These are phyloP conservation scores for Phytomonas francai DNA, from an alignment of 208 protist species.

Conservation along the genomic window DNA sequence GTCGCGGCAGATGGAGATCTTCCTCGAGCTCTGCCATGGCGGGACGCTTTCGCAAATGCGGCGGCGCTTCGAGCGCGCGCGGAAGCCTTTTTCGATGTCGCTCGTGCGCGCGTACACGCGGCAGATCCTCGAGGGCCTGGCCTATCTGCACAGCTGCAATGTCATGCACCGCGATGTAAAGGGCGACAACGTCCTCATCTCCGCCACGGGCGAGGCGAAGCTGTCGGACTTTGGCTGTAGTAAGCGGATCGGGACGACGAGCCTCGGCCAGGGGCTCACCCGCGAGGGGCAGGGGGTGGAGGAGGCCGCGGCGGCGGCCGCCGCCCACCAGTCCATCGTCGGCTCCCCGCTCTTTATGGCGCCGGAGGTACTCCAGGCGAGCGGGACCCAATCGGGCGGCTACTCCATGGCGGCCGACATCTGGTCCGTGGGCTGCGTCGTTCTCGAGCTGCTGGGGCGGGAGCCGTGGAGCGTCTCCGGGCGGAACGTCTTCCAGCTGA, in stretches of 20 bases:
- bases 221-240: constrained; percentile 93
- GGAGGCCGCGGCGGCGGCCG: constrained; percentile 13
- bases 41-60: constrained; percentile 55
- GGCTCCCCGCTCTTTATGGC: constrained; percentile 87
- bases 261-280: too few species aligned
- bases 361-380: constrained; percentile 73
- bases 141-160: constrained; percentile 73
- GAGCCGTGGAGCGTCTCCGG: constrained; percentile 54
- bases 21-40: constrained; percentile 85
- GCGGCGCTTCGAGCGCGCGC: constrained; percentile 59
- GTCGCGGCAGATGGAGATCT: constrained; percentile 76
- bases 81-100: constrained; percentile 59
- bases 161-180: constrained; percentile 90
- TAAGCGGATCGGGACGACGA: constrained; percentile 65
- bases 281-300: neutral
- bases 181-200: constrained; percentile 89
- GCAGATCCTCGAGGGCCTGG: constrained; percentile 82
- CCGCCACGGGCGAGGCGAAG: constrained; percentile 82
- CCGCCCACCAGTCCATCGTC: constrained; percentile 70
- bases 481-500: constrained; percentile 68
- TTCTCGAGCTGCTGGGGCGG: constrained; percentile 81
- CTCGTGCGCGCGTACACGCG: constrained; percentile 77
- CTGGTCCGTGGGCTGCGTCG: constrained; percentile 83
- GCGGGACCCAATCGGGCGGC: constrained; percentile 13
- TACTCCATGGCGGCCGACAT: constrained; percentile 78